Conservation (phyloP, 2,329 filamentous ascomycete genomes). For the Knoxdaviesia capensis region DNA sequence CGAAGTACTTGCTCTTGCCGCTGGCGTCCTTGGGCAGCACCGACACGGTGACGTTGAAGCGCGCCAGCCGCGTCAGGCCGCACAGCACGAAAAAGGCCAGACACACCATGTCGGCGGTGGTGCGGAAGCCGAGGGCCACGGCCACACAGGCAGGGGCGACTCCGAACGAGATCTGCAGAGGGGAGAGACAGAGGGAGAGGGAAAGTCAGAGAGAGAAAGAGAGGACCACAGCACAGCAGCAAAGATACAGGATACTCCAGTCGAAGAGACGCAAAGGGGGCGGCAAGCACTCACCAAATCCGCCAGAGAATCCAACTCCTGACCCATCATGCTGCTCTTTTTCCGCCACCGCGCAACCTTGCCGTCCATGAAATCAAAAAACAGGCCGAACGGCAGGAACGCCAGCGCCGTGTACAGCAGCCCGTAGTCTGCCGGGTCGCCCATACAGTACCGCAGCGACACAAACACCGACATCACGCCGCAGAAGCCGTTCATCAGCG, state of each 20-base stretch:
- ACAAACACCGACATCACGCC: slow-evolving; percentile 92
- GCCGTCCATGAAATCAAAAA: slow-evolving; percentile 97
- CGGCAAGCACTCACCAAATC: slow-evolving; percentile 49
- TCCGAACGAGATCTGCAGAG: slow-evolving; percentile 75
- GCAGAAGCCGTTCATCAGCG: slow-evolving; percentile 66
- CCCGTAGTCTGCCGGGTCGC: slow-evolving; percentile 39
- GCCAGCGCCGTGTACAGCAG: slow-evolving; percentile 67
- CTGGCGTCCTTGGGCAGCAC: slow-evolving; percentile 77
- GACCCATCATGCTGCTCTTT: slow-evolving; percentile 95
- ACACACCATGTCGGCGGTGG: slow-evolving; percentile 57
- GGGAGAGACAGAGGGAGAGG: background rate
- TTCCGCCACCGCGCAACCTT: slow-evolving; percentile 90
- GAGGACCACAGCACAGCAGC: slow-evolving; percentile 8
- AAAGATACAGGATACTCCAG: too few species aligned
- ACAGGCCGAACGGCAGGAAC: slow-evolving; percentile 81
- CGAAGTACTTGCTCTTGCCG: slow-evolving; percentile 89
- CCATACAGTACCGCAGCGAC: slow-evolving; percentile 80
- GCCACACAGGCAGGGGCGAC: slow-evolving; percentile 73
- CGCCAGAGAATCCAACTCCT: slow-evolving; percentile 88
- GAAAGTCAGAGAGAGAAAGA: background rate
- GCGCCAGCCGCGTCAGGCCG: slow-evolving; percentile 77
- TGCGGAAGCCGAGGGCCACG: slow-evolving; percentile 77
- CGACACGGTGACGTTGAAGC: slow-evolving; percentile 91
- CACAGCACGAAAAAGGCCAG: slow-evolving; percentile 85
- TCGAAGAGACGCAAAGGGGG: background rate